These are phyloP conservation scores for Hydrangea macrophylla DNA, from an alignment of 148 eudicot genomes.

Conservation along the genomic window DNA sequence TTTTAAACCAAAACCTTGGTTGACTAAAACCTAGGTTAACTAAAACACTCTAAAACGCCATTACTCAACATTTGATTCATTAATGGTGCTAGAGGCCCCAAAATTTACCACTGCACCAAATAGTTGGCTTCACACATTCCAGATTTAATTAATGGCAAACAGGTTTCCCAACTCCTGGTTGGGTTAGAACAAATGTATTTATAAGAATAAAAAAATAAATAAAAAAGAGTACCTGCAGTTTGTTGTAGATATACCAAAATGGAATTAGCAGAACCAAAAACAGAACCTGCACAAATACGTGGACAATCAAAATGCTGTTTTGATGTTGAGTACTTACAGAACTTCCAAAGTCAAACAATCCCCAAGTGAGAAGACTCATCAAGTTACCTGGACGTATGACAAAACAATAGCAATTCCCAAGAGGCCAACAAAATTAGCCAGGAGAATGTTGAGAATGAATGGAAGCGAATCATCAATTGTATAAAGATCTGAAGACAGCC, in stretches of 20 bases:
- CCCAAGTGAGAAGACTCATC: background rate
- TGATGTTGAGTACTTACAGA: background rate
- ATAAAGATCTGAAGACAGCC: constrained; percentile 96
- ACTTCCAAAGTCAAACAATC: background rate
- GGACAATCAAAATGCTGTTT: background rate
- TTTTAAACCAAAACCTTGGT: no score
- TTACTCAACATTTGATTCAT: no score
- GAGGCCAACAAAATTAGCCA: constrained; percentile 89
- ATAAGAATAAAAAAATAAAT: no score
- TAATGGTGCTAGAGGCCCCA: no score
- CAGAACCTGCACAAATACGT: constrained; percentile 46
- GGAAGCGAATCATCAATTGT: constrained; percentile 97
- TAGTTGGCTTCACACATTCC: no score
- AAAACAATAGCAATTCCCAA: constrained; percentile 75
- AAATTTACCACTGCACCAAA: no score
- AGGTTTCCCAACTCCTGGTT: no score
- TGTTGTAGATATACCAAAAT: constrained; percentile 83
- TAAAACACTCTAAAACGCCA: no score
- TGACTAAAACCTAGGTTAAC: no score
- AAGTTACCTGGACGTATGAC: constrained; percentile 77
- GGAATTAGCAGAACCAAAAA: constrained; percentile 79
- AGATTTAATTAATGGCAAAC: no score
- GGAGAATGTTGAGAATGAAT: constrained; percentile 93
- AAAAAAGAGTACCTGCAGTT: constrained; percentile 75
- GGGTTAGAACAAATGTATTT: no score